phyloP scores from a whole-genome alignment of 257 asterid species.

The Sherardia arvensis region DNA sequence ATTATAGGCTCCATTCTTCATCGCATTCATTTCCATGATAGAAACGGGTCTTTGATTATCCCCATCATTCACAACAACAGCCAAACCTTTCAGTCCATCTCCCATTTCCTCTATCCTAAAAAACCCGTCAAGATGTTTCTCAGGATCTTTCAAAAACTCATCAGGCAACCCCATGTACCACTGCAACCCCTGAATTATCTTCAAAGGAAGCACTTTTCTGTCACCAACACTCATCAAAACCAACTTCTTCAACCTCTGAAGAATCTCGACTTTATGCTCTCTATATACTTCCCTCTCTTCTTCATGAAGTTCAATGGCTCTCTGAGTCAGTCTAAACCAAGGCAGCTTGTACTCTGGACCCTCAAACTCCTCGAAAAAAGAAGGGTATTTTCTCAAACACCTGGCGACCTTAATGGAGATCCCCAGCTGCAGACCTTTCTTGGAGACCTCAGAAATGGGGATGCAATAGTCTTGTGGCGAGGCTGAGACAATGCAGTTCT shows the following conservation, averaged over 20 bases:
- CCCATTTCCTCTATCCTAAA: conserved; percentile 53
- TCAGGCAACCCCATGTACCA: conserved; percentile 83
- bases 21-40: conserved; percentile 51
- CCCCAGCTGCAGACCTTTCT: conserved; percentile 44
- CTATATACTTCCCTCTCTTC: conserved; percentile 51
- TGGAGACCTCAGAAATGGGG: conserved; percentile 69
- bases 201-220: conserved; percentile 54
- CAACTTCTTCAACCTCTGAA: conserved; percentile 56
- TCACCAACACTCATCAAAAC: conserved; percentile 56
- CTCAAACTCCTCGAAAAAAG: conserved; percentile 73
- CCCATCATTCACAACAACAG: conserved; percentile 32
- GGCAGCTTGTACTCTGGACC: conserved; percentile 68
- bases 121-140: conserved; percentile 28
- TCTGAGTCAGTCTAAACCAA: conserved; percentile 69
- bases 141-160: conserved; percentile 46
- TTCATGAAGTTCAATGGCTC: conserved; percentile 57
- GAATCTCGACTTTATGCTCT: conserved; percentile 41
- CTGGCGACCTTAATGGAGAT: conserved; percentile 51
- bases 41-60: conserved; percentile 29
- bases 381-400: conserved; percentile 73
- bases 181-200: conserved; percentile 52
- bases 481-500: conserved; percentile 56
- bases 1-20: conserved; percentile 40
- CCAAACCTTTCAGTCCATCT: conserved; percentile 63
- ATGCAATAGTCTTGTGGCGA: conserved; percentile 52